Conservation (phyloP, 2,329 filamentous ascomycete species). For the Colletotrichum sp. region DNA sequence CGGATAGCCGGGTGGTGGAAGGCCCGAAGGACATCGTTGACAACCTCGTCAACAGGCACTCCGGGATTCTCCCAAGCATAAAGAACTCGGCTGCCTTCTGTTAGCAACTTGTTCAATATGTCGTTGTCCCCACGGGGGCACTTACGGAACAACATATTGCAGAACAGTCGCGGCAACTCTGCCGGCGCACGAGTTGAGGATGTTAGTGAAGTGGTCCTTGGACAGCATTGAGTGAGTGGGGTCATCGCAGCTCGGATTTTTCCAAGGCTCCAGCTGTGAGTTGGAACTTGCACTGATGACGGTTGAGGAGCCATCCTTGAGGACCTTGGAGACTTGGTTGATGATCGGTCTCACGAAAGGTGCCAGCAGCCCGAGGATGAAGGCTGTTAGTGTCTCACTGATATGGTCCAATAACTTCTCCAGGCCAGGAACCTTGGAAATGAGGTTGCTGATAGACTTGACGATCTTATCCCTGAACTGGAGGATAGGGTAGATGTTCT, state of each 20-base stretch:
- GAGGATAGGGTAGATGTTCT: constrained; percentile 92
- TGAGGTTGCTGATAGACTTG: constrained; percentile 80
- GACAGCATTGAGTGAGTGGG: constrained; percentile 84
- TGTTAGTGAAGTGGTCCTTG: constrained; percentile 84
- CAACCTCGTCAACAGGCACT: constrained; percentile 82
- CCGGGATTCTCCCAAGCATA: constrained; percentile 93
- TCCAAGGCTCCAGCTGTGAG: constrained; percentile 82
- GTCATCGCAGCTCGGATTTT: constrained; percentile 74
- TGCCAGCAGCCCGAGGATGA: constrained; percentile 87
- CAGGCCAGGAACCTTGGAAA: constrained; percentile 90
- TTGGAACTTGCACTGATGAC: constrained; percentile 72
- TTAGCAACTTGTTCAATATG: constrained; percentile 23
- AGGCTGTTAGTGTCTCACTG: constrained; percentile 89
- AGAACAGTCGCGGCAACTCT: constrained; percentile 76
- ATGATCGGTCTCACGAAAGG: constrained; percentile 95
- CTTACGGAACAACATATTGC: constrained; percentile 83
- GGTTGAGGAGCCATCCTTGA: constrained; percentile 85
- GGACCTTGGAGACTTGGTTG: constrained; percentile 78
- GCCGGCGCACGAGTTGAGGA: constrained; percentile 79
- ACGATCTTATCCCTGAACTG: constrained; percentile 95
- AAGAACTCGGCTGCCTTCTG: constrained; percentile 67
- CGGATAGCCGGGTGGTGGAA: constrained; percentile 93
- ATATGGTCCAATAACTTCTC: constrained; percentile 93
- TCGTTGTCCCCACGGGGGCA: constrained; percentile 14
- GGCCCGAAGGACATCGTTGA: constrained; percentile 78